phyloP scores from a whole-genome alignment of 352 stramenopile species.

The Globisporangium carolinianum region DNA sequence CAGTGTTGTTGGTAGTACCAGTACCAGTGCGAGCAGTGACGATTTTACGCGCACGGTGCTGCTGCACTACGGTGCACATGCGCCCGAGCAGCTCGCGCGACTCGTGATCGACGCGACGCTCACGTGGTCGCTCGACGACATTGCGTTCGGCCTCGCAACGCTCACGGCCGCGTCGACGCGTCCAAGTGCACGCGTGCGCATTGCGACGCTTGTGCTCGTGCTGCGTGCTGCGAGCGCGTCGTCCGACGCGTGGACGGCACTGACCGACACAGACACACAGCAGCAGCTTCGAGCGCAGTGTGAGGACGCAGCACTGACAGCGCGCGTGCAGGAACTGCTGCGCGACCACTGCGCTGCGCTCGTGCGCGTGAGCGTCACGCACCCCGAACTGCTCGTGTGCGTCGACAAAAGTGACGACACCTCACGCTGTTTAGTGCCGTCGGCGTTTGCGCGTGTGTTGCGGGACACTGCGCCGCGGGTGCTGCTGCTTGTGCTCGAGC shows the following conservation, averaged over 20 bases:
- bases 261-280: conserved; percentile 6
- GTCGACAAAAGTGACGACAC: conserved; percentile 1
- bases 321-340: conserved; percentile 29
- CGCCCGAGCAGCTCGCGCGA: conserved; percentile 62
- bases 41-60: conserved; percentile 62
- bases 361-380: conserved; percentile 44
- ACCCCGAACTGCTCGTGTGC: conserved; percentile 56
- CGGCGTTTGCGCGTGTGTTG: conserved; percentile 39
- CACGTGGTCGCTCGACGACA: conserved; percentile 59
- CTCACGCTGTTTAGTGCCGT: conserved; percentile 20
- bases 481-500: conserved; percentile 49
- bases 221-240: conserved; percentile 31
- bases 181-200: conserved; percentile 43
- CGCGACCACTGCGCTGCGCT: conserved; percentile 40
- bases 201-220: conserved; percentile 60
- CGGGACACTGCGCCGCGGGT: conserved; percentile 29
- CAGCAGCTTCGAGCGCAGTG: conserved; percentile 14
- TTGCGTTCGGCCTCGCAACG: conserved; percentile 56
- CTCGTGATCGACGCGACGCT: conserved; percentile 70
- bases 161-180: conserved; percentile 33
- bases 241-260: conserved; percentile 21
- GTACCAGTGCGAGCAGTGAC: conserved; percentile 1
- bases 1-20: conserved; percentile 12
- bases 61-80: conserved; percentile 66
- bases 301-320: conserved; percentile 30